Percentiles rank a stretch among this genome's conserved stretches.
Evolutionary conservation across 176 grass and related monocot genomes (phyloP).

Genomic region (Zea luxurians): DNA sequence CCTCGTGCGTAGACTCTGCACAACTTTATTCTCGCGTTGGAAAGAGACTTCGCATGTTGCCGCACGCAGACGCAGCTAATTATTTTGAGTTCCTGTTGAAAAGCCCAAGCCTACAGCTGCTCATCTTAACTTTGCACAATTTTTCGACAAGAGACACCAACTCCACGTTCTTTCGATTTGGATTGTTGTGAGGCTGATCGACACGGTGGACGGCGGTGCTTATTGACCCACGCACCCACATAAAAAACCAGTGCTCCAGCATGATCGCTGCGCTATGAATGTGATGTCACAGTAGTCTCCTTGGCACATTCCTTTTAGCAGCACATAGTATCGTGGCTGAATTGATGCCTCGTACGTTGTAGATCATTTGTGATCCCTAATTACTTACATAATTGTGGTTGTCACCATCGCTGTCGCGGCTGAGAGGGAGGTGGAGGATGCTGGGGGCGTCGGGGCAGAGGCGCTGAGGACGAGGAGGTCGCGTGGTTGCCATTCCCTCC

Average conservation of each 20-base stretch:
- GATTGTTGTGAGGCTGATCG: slow-evolving; percentile 4
- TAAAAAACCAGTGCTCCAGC: background rate
- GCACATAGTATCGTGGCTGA: background rate
- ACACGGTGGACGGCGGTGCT: background rate
- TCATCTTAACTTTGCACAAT: background rate
- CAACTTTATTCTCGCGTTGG: no score
- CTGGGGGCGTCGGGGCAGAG: no score
- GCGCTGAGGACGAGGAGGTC: no score
- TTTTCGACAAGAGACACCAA: background rate
- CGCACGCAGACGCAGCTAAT: background rate
- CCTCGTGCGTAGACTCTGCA: no score
- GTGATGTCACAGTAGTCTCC: background rate
- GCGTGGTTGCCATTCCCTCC: no score
- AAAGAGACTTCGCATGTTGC: background rate
- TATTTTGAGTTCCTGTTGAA: slow-evolving; percentile 2
- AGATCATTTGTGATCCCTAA: no score
- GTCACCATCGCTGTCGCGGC: no score
- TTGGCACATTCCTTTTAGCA: background rate
- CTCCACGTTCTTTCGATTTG: slow-evolving; percentile 31
- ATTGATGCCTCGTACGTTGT: background rate
- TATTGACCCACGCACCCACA: background rate
- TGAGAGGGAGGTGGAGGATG: no score
- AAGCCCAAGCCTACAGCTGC: background rate
- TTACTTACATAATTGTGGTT: no score
- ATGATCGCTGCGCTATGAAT: background rate